These are phyloP conservation scores for Ceriops decandra DNA, from an alignment of 345 rosid species.

Conservation along the genomic window DNA sequence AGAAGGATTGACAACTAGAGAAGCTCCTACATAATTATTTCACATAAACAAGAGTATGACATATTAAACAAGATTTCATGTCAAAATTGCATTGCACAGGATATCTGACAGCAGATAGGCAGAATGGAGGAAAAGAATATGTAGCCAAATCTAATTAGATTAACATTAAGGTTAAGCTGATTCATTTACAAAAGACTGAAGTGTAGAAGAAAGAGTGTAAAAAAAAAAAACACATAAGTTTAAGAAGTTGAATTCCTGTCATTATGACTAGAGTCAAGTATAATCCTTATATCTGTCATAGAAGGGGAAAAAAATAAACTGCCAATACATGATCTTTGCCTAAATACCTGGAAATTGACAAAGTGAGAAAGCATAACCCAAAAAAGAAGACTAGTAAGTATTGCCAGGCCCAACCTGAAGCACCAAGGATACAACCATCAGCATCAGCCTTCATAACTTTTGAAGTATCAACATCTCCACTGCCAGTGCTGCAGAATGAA, in stretches of 20 bases:
- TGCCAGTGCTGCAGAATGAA: conserved; percentile 62
- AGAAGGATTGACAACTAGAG: conserved; percentile 67
- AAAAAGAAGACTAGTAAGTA: not conserved
- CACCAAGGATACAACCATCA: conserved; percentile 73
- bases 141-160: not conserved
- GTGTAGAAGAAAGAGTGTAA: too few species aligned
- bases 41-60: not conserved
- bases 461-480: conserved; percentile 93
- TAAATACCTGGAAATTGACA: not conserved
- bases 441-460: conserved; percentile 76
- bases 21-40: conserved; percentile 39
- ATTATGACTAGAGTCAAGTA: too few species aligned
- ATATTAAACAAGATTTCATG: not conserved
- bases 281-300: too few species aligned
- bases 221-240: too few species aligned
- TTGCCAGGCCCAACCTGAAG: conserved; percentile 55
- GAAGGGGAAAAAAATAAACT: too few species aligned
- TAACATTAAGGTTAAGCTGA: too few species aligned
- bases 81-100: too few species aligned
- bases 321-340: too few species aligned
- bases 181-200: too few species aligned
- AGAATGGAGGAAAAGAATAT: not conserved
- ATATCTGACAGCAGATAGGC: not conserved
- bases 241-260: too few species aligned
- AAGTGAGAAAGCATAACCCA: not conserved